These are phyloP conservation scores for Casuarina equisetifolia DNA, from an alignment of 306 rosid genomes.

Conservation along the genomic window DNA sequence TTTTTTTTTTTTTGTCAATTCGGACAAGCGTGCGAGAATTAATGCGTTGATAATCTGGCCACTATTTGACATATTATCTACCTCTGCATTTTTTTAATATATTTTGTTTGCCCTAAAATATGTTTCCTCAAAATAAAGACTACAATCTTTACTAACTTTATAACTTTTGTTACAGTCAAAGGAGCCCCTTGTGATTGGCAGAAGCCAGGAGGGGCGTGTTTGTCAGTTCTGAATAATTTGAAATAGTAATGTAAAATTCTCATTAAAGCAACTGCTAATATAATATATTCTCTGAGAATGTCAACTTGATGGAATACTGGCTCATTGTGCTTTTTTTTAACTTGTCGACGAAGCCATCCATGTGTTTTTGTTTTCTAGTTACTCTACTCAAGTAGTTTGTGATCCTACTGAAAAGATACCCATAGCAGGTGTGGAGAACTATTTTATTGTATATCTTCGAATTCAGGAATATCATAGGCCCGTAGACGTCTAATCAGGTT, in stretches of 20 bases:
- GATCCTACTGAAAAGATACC: too few relatives aligned
- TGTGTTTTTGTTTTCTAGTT: conserved; percentile 1
- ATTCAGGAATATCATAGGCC: too few relatives aligned
- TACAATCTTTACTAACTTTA: too few relatives aligned
- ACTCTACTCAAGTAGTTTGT: background rate
- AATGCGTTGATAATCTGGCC: conserved; percentile 7
- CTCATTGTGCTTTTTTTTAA: background rate
- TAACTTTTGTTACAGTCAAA: background rate
- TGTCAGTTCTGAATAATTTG: too few relatives aligned
- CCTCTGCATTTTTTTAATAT: background rate
- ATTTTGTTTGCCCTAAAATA: too few relatives aligned
- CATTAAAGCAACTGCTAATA: background rate
- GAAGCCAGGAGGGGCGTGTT: background rate
- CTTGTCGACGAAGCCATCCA: background rate
- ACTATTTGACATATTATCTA: background rate
- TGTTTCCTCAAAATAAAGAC: too few relatives aligned
- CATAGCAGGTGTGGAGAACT: too few relatives aligned
- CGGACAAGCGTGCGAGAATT: conserved; percentile 1
- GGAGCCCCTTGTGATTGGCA: background rate
- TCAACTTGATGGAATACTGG: conserved; percentile 3
- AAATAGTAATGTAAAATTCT: background rate
- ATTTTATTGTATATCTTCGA: too few relatives aligned
- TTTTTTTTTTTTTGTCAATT: background rate
- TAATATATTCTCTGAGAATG: background rate
- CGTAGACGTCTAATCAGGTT: background rate